Base-by-base conservation (phyloP, 2,329 filamentous ascomycete species). In the Aspergillus sp. region DNA sequence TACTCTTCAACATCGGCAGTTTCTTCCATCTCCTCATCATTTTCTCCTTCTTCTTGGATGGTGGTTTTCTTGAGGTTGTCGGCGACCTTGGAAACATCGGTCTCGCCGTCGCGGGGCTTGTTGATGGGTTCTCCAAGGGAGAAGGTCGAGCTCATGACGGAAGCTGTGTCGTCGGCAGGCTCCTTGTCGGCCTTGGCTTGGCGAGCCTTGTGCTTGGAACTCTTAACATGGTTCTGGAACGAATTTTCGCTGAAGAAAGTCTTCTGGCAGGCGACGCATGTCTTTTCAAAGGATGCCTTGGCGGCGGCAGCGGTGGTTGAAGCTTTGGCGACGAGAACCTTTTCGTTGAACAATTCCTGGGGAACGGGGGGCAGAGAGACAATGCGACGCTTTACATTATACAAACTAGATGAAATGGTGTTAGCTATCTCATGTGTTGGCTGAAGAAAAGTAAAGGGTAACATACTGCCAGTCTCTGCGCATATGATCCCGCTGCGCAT, bases 391-490 rank as follows among this genome's bases (percentile, higher is more conserved):
- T 97, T 96, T 59, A 97, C 80, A 67, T 98, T 98, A 71, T 96
- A 96, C 53, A 93, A 85, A 68, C 88, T 93, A 47, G 13, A 42
- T 7, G 2, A 33, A 7, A 46, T 33, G 11, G 42, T 29, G n/a
- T 31, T 40, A 33, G 31, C 9, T 33, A 12, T 8, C 33, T 52
- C 33, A 49, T 45, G 37, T 27, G 33, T 40, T 13, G 19, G 19
- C 29, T 27, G 3, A 27, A 42, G 29, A 42, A 28, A 32, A 39
- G 47, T 39, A 46, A 40, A 28, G 27, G 39, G 40, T 42, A 5
- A 83, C 88, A 72, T 78, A 93, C 86, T 98, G 91, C 93, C 93
- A 98, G 72, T 98, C 93, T 58, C 86, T 93, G 68, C 93, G 90
- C 93, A 98, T 98, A 66, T 98, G 93, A 32, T 82, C 84, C 65